Evolutionary conservation across 2,329 filamentous ascomycete genomes (phyloP).

Genomic region (Calonectria ilicicola): DNA sequence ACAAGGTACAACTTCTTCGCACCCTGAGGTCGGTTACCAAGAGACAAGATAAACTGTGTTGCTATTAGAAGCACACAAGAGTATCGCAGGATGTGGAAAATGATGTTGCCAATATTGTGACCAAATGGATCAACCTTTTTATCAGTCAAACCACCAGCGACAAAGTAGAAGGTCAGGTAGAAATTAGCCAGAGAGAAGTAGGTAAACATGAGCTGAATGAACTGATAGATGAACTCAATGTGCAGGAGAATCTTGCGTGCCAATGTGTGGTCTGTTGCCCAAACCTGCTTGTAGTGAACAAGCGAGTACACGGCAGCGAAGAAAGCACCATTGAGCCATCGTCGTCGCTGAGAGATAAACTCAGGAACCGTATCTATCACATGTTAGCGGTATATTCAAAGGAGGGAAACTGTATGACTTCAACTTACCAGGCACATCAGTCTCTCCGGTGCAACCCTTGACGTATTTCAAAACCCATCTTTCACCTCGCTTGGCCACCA

Average conservation of each 20-base stretch:
- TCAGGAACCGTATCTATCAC: conserved; percentile 86
- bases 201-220: conserved; percentile 92
- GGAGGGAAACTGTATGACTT: not conserved
- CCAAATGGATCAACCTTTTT: conserved; percentile 88
- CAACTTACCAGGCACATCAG: conserved; percentile 89
- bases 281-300: conserved; percentile 93
- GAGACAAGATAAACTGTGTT: conserved; percentile 94
- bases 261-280: conserved; percentile 91
- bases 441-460: conserved; percentile 95
- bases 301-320: conserved; percentile 98
- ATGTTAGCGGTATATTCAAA: conserved; percentile 36
- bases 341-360: conserved; percentile 94
- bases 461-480: conserved; percentile 99
- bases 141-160: conserved; percentile 90
- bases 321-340: conserved; percentile 99
- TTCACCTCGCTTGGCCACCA: conserved; percentile 94
- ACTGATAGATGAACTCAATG: conserved; percentile 95
- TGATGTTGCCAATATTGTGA: conserved; percentile 83
- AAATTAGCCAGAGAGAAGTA: conserved; percentile 99
- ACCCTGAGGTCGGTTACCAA: conserved; percentile 96
- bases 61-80: conserved; percentile 87
- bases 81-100: conserved; percentile 91
- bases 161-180: conserved; percentile 98
- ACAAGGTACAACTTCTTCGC: conserved; percentile 90
- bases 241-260: conserved; percentile 91